phyloP scores from a whole-genome alignment of 78 protist genomes.

The Bodo saltans region DNA sequence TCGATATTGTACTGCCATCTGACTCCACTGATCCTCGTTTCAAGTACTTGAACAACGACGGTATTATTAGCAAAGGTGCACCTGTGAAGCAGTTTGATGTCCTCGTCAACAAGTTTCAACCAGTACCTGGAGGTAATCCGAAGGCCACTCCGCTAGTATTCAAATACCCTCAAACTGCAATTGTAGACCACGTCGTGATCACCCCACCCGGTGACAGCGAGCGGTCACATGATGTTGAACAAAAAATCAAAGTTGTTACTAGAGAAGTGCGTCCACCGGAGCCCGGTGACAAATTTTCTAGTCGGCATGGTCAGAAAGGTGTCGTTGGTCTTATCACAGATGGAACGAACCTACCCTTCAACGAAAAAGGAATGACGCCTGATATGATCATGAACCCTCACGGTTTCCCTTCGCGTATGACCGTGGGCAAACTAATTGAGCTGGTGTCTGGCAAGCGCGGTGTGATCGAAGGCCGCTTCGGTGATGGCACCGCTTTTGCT shows the following conservation, averaged over 20 bases:
- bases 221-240: constrained; percentile 38
- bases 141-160: constrained; percentile 28
- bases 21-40: too few species aligned
- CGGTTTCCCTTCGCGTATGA: constrained; percentile 96
- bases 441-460: constrained; percentile 93
- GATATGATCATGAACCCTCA: constrained; percentile 99
- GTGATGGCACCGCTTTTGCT: constrained; percentile 82
- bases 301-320: constrained; percentile 99
- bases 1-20: not conserved
- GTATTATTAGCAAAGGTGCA: constrained; percentile 77
- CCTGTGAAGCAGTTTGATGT: constrained; percentile 62
- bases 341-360: constrained; percentile 97
- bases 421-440: constrained; percentile 98
- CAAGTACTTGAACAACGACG: constrained; percentile 78
- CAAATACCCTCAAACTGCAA: constrained; percentile 47
- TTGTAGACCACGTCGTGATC: constrained; percentile 81
- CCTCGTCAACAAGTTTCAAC: constrained; percentile 66
- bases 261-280: constrained; percentile 90
- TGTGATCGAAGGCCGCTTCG: constrained; percentile 54
- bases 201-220: constrained; percentile 71
- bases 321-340: constrained; percentile 91
- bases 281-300: constrained; percentile 98
- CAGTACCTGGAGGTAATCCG: constrained; percentile 2
- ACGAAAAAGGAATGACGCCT: constrained; percentile 92
- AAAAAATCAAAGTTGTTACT: constrained; percentile 69